Percentiles rank a stretch among this genome's conserved stretches.
Conservation (phyloP, 169 alveolate species). For the Cryptosporidium ubiquitum region DNA sequence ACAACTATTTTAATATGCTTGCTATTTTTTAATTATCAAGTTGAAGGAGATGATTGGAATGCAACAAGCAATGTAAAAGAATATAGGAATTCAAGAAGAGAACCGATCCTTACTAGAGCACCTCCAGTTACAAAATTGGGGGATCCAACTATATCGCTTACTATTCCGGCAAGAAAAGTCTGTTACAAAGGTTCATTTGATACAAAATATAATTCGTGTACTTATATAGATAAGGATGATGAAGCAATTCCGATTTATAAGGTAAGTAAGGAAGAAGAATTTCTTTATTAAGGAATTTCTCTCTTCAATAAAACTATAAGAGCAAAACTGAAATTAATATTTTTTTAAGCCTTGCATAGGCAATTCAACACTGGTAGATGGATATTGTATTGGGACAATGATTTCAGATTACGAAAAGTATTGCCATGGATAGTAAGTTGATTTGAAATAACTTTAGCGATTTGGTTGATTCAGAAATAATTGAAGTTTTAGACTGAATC, state of each 20-base stretch:
- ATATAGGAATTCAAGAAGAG: constrained; percentile 1
- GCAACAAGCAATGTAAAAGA: neutral
- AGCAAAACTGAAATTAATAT: neutral
- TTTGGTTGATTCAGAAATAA: neutral
- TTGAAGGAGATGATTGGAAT: neutral
- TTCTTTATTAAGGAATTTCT: neutral
- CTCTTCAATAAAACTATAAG: neutral
- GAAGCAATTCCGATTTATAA: constrained; percentile 68
- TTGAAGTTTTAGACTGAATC: constrained; percentile 34
- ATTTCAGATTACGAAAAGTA: constrained; percentile 69
- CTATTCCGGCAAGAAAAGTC: constrained; percentile 68
- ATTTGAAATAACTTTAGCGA: neutral
- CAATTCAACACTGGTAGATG: constrained; percentile 64
- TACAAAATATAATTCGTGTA: constrained; percentile 42
- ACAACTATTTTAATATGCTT: neutral
- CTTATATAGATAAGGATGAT: constrained; percentile 60
- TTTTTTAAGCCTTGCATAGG: constrained; percentile 51
- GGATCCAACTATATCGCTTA: constrained; percentile 37
- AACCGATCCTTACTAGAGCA: constrained; percentile 9
- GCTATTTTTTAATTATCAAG: neutral
- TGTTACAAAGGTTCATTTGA: constrained; percentile 69
- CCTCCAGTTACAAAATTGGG: constrained; percentile 68
- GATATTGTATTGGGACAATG: constrained; percentile 73
- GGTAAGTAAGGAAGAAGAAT: constrained; percentile 7
- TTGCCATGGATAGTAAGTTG: constrained; percentile 60